phyloP scores from a whole-genome alignment of 179 eudicot genomes.

The Patellifolia procumbens region DNA sequence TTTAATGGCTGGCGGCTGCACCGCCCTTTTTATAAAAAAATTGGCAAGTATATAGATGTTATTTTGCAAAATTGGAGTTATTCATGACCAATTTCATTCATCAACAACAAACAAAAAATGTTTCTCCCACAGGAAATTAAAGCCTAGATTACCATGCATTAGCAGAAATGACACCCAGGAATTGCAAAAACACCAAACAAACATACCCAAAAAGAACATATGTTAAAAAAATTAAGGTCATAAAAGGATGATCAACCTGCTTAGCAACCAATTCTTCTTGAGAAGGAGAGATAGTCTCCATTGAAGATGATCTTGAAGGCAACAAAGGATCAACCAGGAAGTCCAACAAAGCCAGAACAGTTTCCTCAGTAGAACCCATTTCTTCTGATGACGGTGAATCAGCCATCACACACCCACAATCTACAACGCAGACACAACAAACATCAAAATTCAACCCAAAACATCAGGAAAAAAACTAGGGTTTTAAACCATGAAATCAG shows the following conservation, averaged over 20 bases:
- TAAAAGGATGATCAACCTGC: slow-evolving; percentile 51
- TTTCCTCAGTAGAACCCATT: slow-evolving; percentile 38
- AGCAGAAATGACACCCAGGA: background rate
- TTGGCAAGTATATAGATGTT: no score
- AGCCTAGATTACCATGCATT: background rate
- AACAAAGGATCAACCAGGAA: slow-evolving; percentile 72
- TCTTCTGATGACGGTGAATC: background rate
- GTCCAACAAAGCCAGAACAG: slow-evolving; percentile 63
- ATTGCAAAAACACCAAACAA: background rate
- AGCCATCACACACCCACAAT: background rate
- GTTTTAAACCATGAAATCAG: slow-evolving; percentile 9
- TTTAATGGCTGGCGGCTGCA: no score
- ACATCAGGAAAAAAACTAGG: slow-evolving; percentile 12
- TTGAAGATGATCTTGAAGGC: slow-evolving; percentile 41
- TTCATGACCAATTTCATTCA: background rate
- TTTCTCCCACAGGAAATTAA: background rate
- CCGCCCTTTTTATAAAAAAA: no score
- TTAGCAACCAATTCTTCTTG: slow-evolving; percentile 62
- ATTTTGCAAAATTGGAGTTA: background rate
- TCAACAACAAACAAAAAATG: background rate
- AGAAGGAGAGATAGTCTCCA: slow-evolving; percentile 37
- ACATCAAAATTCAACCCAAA: slow-evolving; percentile 21
- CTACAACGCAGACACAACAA: slow-evolving; percentile 21
- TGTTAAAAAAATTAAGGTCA: background rate
- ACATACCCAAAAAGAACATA: background rate